Evolutionary conservation across 192 early-diverging fungal species (phyloP).

Genomic region (Polychytrium aggregatum): DNA sequence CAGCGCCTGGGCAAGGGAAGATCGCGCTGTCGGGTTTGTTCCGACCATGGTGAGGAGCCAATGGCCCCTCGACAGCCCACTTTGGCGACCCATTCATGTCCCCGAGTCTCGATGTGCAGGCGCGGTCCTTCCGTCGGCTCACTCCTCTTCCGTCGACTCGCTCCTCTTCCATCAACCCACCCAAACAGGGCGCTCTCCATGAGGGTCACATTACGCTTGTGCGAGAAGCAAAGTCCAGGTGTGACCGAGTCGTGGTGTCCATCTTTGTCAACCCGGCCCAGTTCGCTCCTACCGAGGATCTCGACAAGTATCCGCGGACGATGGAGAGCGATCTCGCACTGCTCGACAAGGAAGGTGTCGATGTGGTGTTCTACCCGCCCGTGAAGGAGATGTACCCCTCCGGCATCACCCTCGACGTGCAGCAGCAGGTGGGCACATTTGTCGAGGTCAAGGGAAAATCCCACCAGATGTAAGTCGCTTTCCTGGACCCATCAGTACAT

Average conservation of each 20-base stretch:
- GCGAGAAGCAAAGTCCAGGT: slow-evolving; percentile 37
- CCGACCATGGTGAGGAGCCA: slow-evolving; percentile 98
- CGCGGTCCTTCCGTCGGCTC: neutral
- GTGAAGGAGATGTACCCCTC: slow-evolving; percentile 89
- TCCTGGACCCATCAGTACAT: neutral
- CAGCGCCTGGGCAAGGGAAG: slow-evolving; percentile 44
- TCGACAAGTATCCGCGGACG: slow-evolving; percentile 81
- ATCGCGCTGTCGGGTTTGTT: slow-evolving; percentile 73
- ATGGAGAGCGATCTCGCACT: slow-evolving; percentile 62
- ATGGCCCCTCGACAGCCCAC: neutral
- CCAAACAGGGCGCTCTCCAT: slow-evolving; percentile 70
- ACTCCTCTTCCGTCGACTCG: neutral
- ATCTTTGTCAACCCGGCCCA: slow-evolving; percentile 99
- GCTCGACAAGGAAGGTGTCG: slow-evolving; percentile 32
- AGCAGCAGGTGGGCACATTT: slow-evolving; percentile 77
- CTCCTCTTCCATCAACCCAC: neutral
- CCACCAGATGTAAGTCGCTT: slow-evolving; percentile 55
- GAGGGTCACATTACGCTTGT: slow-evolving; percentile 74
- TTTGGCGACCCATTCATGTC: neutral
- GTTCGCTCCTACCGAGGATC: slow-evolving; percentile 92
- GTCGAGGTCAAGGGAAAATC: slow-evolving; percentile 82
- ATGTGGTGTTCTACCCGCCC: slow-evolving; percentile 29
- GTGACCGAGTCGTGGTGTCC: slow-evolving; percentile 62
- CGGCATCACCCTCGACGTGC: slow-evolving; percentile 73
- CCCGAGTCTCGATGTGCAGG: neutral